Percentiles rank a stretch among this genome's conserved stretches.
These are phyloP conservation scores for Marasmius tenuissimus DNA, from an alignment of 1,284 basidiomycete species.

Conservation along the genomic window DNA sequence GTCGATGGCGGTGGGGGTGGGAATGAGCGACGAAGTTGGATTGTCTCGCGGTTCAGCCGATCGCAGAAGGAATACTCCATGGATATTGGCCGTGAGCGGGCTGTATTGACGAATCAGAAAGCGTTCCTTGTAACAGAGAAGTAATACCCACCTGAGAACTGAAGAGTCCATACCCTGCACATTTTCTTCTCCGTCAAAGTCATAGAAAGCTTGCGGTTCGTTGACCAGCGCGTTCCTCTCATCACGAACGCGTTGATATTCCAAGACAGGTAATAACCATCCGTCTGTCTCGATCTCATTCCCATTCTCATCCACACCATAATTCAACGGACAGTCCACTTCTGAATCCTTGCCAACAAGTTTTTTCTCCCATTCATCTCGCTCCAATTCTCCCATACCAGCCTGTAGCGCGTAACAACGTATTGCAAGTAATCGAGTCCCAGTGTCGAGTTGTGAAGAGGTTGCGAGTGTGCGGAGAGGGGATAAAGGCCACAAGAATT, in stretches of 20 bases:
- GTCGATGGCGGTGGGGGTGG: constrained; percentile 61
- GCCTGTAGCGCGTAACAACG: constrained; percentile 75
- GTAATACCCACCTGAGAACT: constrained; percentile 53
- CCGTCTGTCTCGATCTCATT: constrained; percentile 55
- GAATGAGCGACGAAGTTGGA: constrained; percentile 50
- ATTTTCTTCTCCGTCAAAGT: constrained; percentile 32
- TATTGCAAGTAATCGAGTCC: constrained; percentile 71
- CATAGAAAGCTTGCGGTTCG: constrained; percentile 47
- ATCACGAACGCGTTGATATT: constrained; percentile 60
- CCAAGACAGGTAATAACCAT: constrained; percentile 76
- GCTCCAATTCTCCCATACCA: constrained; percentile 75
- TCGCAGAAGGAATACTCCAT: constrained; percentile 65
- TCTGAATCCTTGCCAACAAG: constrained; percentile 57
- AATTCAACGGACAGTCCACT: constrained; percentile 59
- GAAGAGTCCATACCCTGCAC: constrained; percentile 36
- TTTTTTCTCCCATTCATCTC: constrained; percentile 62
- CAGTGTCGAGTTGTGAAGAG: constrained; percentile 58
- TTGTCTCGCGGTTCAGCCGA: constrained; percentile 22
- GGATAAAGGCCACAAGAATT: constrained; percentile 65
- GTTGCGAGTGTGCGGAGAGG: constrained; percentile 60
- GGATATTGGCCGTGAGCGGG: constrained; percentile 54
- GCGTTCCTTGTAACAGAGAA: background rate
- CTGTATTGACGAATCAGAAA: constrained; percentile 33
- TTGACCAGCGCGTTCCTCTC: constrained; percentile 48
- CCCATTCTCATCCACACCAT: constrained; percentile 46